A percentile compares a stretch with the other conserved stretches of the same genome.
These are phyloP conservation scores for Sclerotinia glacialis DNA, from an alignment of 2,329 filamentous ascomycete species.

Conservation along the genomic window DNA sequence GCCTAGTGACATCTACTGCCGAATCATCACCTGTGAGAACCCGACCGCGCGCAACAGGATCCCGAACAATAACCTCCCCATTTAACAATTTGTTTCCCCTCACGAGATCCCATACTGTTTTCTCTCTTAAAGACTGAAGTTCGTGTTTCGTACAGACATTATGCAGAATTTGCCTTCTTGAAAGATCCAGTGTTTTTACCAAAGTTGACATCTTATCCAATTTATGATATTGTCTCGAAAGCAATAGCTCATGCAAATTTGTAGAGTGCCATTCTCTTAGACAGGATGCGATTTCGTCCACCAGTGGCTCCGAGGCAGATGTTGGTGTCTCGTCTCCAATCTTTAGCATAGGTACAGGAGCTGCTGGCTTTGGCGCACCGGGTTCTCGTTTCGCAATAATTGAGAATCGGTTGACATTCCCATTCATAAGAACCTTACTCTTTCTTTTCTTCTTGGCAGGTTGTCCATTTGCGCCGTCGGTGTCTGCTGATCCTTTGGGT, in stretches of 20 bases:
- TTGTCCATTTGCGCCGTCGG: conserved; percentile 17
- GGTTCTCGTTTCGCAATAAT: conserved; percentile 58
- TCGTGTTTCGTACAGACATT: conserved; percentile 88
- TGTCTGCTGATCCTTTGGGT: not conserved
- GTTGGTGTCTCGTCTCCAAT: conserved; percentile 96
- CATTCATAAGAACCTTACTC: conserved; percentile 30
- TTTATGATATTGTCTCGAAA: conserved; percentile 75
- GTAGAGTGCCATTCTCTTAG: conserved; percentile 98
- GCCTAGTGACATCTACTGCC: conserved; percentile 81
- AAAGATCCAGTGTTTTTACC: conserved; percentile 78
- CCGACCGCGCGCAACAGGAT: conserved; percentile 76
- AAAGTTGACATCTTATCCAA: conserved; percentile 79
- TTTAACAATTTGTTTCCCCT: conserved; percentile 91
- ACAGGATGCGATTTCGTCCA: conserved; percentile 97
- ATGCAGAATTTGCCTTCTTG: conserved; percentile 86
- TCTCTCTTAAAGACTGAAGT: conserved; percentile 74
- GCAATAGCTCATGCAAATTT: conserved; percentile 86
- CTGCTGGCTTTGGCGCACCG: conserved; percentile 71
- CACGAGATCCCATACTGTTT: conserved; percentile 93
- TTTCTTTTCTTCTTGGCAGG: conserved; percentile 26
- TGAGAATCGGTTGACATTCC: conserved; percentile 41
- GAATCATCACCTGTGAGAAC: conserved; percentile 91
- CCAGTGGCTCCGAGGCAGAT: conserved; percentile 81
- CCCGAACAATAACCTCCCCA: conserved; percentile 91
- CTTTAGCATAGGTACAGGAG: conserved; percentile 94